phyloP scores from a whole-genome alignment of 768 basidiomycete species.

The Boletus coccyginus region DNA sequence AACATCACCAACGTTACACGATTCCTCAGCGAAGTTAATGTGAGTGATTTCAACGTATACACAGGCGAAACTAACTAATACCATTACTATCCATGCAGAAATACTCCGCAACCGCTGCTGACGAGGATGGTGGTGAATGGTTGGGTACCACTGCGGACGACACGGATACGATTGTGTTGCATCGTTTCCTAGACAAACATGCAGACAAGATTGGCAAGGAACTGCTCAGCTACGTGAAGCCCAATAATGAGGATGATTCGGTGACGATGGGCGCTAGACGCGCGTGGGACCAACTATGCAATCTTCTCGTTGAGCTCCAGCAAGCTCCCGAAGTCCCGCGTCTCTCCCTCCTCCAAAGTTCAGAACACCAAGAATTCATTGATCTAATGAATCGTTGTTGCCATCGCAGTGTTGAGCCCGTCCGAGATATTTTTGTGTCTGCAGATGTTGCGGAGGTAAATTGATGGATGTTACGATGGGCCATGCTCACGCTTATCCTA shows the following conservation, averaged over 20 bases:
- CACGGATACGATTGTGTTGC: slow-evolving; percentile 78
- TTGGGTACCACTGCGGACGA: slow-evolving; percentile 75
- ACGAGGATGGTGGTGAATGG: slow-evolving; percentile 72
- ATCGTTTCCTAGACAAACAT: slow-evolving; percentile 81
- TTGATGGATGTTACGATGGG: background rate
- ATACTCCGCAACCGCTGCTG: slow-evolving; percentile 40
- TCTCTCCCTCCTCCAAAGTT: slow-evolving; percentile 45
- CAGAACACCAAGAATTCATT: slow-evolving; percentile 60
- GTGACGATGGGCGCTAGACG: slow-evolving; percentile 64
- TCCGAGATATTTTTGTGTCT: slow-evolving; percentile 66
- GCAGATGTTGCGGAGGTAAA: slow-evolving; percentile 46
- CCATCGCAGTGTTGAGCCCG: slow-evolving; percentile 56
- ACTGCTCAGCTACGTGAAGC: slow-evolving; percentile 67
- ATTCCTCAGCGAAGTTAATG: slow-evolving; percentile 75
- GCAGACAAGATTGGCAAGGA: slow-evolving; percentile 89
- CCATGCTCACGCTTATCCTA: slow-evolving; percentile 19
- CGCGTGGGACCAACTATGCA: slow-evolving; percentile 83
- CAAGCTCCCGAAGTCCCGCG: slow-evolving; percentile 65
- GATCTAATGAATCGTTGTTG: slow-evolving; percentile 65
- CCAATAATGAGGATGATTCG: slow-evolving; percentile 51
- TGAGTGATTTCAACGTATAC: slow-evolving; percentile 29
- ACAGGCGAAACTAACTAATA: background rate
- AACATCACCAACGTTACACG: slow-evolving; percentile 73
- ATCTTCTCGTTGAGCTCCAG: slow-evolving; percentile 75
- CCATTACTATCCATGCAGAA: slow-evolving; percentile 31